phyloP scores from a whole-genome alignment of 2,329 filamentous ascomycete species.

The Dothideomycetes sp. region DNA sequence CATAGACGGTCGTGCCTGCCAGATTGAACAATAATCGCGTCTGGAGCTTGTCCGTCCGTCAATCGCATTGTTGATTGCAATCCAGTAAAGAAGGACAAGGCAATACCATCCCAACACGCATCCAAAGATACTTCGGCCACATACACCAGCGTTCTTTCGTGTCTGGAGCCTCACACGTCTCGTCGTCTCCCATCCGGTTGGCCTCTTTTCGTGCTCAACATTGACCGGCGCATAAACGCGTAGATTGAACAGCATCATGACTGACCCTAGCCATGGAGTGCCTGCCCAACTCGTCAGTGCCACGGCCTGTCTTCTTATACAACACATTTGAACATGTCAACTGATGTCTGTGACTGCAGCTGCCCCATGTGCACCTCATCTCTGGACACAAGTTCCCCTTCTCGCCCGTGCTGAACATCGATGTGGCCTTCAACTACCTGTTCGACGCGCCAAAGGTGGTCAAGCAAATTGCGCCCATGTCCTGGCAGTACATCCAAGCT shows the following conservation, averaged over 20 bases:
- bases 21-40: too few species aligned
- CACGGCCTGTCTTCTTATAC: neutral
- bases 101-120: too few species aligned
- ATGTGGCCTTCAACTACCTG: constrained; percentile 75
- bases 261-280: constrained; percentile 42
- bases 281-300: constrained; percentile 34
- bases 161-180: too few species aligned
- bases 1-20: too few species aligned
- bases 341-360: constrained; percentile 38
- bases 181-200: too few species aligned
- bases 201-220: neutral
- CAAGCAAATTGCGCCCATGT: constrained; percentile 75
- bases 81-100: too few species aligned
- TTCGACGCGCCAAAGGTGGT: constrained; percentile 76
- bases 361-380: constrained; percentile 82
- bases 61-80: too few species aligned
- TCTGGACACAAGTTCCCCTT: constrained; percentile 74
- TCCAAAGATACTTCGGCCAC: too few species aligned
- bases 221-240: constrained; percentile 12
- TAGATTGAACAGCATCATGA: constrained; percentile 20
- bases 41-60: too few species aligned
- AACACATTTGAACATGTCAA: too few species aligned
- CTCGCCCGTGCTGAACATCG: constrained; percentile 59
- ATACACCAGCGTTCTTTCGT: too few species aligned
- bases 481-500: constrained; percentile 82